Evolutionary conservation across 257 asterid genomes (phyloP), one percentile per base, ranked within the genome.

Genomic region (Solanum lycopersicoides): DNA sequence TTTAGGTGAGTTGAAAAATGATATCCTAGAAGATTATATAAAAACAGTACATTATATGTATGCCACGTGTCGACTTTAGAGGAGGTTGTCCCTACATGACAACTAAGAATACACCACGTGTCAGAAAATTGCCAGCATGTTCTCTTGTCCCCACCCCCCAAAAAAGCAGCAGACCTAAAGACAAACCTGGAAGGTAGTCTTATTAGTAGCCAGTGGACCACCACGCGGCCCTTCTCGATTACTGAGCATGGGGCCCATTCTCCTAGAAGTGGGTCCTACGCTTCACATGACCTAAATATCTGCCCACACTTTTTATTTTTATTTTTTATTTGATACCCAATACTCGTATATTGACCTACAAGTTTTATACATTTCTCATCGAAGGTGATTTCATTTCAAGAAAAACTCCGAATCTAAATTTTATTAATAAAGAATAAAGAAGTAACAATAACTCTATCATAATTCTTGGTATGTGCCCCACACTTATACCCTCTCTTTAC

Each of bases 141-240:
- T 68, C 39, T 28, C n/a, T 15, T 2, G 23, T 25, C 8, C 84
- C 16, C 28, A 9, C 21, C 20, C 56, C 56, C 20, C 9, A 47
- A 79, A 14, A 23, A 25, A 32, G 69, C 42, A 86, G 89, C 85
- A 37, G 83, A 66, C 72, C 79, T 34, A 42, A 44, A 56, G 86
- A 76, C 47, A 23, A 63, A 63, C 71, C 32, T 60, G 14, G 23
- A 60, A 60, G 69, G 69, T n/a, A 63, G 71, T 23, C 32, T 63
- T 63, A 63, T 11, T 10, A 10, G 71, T 10, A 23, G 32, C 71
- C 30, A 60, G 30, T 60, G 15, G 30, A 23, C 2, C 28, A 59
- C 68, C 68, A 59, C 68, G 68, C 68, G 28, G 28, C 14, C 30
- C 16, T 3, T 34, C 16, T 63, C 71, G 71, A n/a, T 2, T 23